A percentile compares a stretch with the other conserved stretches of the same genome.
Evolutionary conservation across 73 alveolate species (phyloP).

Genomic region (Breviolum minutum): DNA sequence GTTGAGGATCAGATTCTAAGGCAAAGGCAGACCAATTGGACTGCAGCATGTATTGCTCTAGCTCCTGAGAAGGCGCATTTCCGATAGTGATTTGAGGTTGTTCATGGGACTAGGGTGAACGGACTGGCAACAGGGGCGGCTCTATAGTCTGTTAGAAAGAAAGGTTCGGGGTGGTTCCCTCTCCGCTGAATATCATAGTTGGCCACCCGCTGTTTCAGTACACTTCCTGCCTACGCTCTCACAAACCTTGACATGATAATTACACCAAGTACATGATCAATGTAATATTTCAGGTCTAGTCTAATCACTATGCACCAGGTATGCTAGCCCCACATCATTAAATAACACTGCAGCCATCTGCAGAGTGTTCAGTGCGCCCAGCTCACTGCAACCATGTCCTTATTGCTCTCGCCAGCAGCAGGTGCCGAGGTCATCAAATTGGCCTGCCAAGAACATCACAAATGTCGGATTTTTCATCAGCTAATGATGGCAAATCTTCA

Average conservation of each 20-base stretch:
- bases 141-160: too few relatives aligned
- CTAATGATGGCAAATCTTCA: background rate
- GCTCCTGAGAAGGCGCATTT: background rate
- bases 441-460: constrained; percentile 3
- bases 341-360: background rate
- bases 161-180: too few relatives aligned
- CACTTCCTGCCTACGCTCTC: background rate
- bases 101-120: too few relatives aligned
- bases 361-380: too few relatives aligned
- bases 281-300: too few relatives aligned
- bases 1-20: background rate
- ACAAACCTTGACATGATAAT: background rate
- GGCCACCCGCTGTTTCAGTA: too few relatives aligned
- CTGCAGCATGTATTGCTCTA: constrained; percentile 87
- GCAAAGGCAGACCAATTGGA: constrained; percentile 65
- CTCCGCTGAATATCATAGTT: too few relatives aligned
- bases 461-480: background rate
- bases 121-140: too few relatives aligned
- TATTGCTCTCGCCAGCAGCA: constrained; percentile 3
- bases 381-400: background rate
- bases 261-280: background rate
- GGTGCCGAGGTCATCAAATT: constrained; percentile 55
- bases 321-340: background rate
- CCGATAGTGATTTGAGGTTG: background rate
- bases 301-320: background rate